These are phyloP conservation scores for Colletotrichum orbiculare DNA, from an alignment of 2,329 filamentous ascomycete genomes.

Conservation along the genomic window DNA sequence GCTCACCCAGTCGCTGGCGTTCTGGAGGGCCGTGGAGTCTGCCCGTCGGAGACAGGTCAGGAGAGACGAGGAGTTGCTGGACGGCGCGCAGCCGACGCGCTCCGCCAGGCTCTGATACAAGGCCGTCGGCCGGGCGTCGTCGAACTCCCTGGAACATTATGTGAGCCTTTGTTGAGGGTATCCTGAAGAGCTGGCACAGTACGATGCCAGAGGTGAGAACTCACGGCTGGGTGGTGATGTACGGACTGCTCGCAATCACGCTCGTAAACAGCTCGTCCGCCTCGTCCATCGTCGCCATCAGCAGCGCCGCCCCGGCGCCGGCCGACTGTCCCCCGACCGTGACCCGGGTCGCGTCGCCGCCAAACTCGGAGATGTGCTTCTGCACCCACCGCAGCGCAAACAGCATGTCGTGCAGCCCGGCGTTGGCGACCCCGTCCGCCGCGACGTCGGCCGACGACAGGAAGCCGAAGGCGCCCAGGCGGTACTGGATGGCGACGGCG, in stretches of 20 bases:
- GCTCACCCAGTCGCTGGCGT: slow-evolving; percentile 30
- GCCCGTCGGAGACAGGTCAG: slow-evolving; percentile 22
- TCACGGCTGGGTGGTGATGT: slow-evolving; percentile 20
- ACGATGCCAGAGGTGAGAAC: not conserved
- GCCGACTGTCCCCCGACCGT: slow-evolving; percentile 24
- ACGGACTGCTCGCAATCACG: slow-evolving; percentile 24
- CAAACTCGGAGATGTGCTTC: slow-evolving; percentile 36
- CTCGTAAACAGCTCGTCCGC: slow-evolving; percentile 17
- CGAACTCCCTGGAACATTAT: not conserved
- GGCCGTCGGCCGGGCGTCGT: slow-evolving; percentile 5
- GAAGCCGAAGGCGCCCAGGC: slow-evolving; percentile 32
- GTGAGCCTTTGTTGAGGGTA: not conserved
- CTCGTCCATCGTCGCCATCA: slow-evolving; percentile 6
- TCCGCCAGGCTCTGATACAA: slow-evolving; percentile 14
- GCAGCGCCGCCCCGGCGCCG: slow-evolving; percentile 10
- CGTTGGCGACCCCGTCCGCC: slow-evolving; percentile 33
- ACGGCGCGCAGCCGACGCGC: slow-evolving; percentile 10
- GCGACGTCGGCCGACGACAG: slow-evolving; percentile 33
- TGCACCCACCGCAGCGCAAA: slow-evolving; percentile 36
- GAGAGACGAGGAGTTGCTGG: not conserved
- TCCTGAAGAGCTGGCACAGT: too few relatives aligned
- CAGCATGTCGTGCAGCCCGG: slow-evolving; percentile 35
- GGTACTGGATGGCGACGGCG: slow-evolving; percentile 28
- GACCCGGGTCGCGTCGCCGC: slow-evolving; percentile 29
- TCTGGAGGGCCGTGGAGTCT: slow-evolving; percentile 19